phyloP scores from a whole-genome alignment of 2,329 filamentous ascomycete species.

The Colletotrichum sp. region DNA sequence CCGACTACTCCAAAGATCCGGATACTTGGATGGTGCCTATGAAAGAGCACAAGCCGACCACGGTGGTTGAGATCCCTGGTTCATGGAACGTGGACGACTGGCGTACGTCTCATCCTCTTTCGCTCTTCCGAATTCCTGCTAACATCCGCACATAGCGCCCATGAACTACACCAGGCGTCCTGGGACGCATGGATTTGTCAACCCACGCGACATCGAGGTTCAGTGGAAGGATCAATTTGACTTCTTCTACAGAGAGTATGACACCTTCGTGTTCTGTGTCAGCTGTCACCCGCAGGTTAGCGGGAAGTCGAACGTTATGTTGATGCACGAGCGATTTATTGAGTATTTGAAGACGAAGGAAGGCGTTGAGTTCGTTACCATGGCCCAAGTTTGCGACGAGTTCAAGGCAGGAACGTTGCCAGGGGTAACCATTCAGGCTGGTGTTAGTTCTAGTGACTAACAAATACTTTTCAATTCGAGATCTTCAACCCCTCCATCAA shows the following conservation, averaged over 20 bases:
- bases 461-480: too few relatives aligned
- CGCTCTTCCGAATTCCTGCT: background rate
- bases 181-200: conserved; percentile 42
- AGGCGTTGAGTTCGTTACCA: conserved; percentile 41
- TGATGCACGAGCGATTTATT: conserved; percentile 52
- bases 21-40: conserved; percentile 25
- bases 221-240: conserved; percentile 53
- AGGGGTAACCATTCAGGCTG: conserved; percentile 9
- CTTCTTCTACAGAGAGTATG: conserved; percentile 48
- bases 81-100: conserved; percentile 25
- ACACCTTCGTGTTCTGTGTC: conserved; percentile 51
- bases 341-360: conserved; percentile 49
- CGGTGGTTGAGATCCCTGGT: conserved; percentile 48
- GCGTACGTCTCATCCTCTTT: background rate
- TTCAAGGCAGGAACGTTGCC: conserved; percentile 12
- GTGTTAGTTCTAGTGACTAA: background rate
- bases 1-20: conserved; percentile 23
- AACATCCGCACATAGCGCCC: background rate
- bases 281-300: conserved; percentile 52
- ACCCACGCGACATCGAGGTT: conserved; percentile 43
- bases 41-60: conserved; percentile 24
- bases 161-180: background rate
- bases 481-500: too few relatives aligned
- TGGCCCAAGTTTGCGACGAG: conserved; percentile 8
- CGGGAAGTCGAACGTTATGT: conserved; percentile 49